Evolutionary conservation across 1,139 yeast species (phyloP).

Genomic region (Debaryomyces udenii): DNA sequence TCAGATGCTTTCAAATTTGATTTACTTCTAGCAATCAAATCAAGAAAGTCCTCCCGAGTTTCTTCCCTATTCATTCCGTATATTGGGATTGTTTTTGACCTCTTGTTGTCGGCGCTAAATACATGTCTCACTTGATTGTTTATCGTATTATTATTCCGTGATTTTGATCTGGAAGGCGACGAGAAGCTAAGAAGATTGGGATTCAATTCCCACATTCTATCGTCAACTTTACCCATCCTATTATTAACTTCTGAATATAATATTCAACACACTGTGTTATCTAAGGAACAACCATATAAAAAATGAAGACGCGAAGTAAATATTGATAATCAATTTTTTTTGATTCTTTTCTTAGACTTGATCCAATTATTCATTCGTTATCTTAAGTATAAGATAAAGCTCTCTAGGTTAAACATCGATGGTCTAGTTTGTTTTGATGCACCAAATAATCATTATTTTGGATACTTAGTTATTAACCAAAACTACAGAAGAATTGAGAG

Average conservation of each 20-base stretch:
- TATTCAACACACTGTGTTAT: no score
- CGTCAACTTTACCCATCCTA: conserved; percentile 12
- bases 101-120: conserved; percentile 3
- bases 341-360: conserved; percentile 2
- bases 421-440: conserved; percentile 2
- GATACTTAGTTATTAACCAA: neutral
- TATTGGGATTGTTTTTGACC: conserved; percentile 10
- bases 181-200: neutral
- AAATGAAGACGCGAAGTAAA: conserved; percentile 2
- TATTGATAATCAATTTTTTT: neutral
- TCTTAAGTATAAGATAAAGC: conserved; percentile 1
- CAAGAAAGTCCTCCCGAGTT: conserved; percentile 12
- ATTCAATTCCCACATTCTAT: conserved; percentile 13
- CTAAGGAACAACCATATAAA: neutral
- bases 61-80: conserved; percentile 11
- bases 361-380: conserved; percentile 10
- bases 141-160: conserved; percentile 2
- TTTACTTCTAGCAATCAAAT: conserved; percentile 12
- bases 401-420: conserved; percentile 5
- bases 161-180: conserved; percentile 9
- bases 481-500: neutral
- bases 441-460: conserved; percentile 3
- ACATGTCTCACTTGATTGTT: no score
- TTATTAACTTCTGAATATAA: no score
- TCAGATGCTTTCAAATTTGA: neutral